Conservation (phyloP, 208 protist species). For the Strigomonas culicis region DNA sequence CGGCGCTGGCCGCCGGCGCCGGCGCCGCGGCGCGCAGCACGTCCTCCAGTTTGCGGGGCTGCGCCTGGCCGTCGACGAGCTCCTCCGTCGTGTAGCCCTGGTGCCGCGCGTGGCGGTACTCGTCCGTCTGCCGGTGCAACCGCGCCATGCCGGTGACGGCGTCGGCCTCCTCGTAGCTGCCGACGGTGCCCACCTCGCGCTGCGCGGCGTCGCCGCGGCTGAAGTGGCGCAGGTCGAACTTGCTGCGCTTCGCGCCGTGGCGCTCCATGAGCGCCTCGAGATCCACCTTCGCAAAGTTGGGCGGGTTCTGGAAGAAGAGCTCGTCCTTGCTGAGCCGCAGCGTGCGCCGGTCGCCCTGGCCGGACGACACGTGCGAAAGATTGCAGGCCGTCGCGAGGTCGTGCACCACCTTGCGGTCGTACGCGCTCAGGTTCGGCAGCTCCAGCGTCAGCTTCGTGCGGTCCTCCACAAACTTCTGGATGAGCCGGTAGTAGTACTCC, state of each 20-base stretch:
- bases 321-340: conserved; percentile 83
- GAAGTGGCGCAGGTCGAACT: conserved; percentile 56
- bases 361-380: conserved; percentile 69
- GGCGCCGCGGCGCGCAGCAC: conserved; percentile 22
- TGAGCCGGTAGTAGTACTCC: conserved; percentile 54
- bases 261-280: conserved; percentile 50
- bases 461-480: conserved; percentile 75
- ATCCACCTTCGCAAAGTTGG: conserved; percentile 27
- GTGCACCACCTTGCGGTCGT: conserved; percentile 81
- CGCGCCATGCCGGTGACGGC: conserved; percentile 50
- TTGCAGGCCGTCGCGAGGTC: conserved; percentile 82
- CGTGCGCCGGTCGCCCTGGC: conserved; percentile 34
- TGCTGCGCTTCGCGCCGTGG: conserved; percentile 54
- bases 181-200: conserved; percentile 43
- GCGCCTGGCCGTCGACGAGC: conserved; percentile 22
- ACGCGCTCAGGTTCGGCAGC: conserved; percentile 57
- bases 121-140: conserved; percentile 66
- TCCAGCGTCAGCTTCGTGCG: conserved; percentile 67
- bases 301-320: conserved; percentile 72
- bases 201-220: conserved; percentile 28
- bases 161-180: conserved; percentile 75
- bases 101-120: conserved; percentile 76
- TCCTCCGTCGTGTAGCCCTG: conserved; percentile 83
- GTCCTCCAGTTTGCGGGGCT: conserved; percentile 31
- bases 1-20: not conserved